These are phyloP conservation scores for Phlebiopsis gigantea DNA, from an alignment of 768 basidiomycete genomes.

Conservation along the genomic window DNA sequence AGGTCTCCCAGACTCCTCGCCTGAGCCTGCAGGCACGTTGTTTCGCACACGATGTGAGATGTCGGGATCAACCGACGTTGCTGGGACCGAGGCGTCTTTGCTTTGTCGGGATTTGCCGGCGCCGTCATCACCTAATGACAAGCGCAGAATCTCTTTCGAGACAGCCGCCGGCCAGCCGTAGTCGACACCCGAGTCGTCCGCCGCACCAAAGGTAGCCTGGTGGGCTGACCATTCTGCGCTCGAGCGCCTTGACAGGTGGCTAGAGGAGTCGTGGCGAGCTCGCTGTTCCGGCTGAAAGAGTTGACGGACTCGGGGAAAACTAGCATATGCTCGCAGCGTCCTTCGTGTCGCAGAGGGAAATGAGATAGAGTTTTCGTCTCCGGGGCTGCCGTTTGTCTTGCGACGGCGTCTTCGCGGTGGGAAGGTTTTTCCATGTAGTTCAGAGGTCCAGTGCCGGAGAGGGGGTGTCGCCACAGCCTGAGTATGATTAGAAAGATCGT, in stretches of 20 bases:
- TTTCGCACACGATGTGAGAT: conserved; percentile 9
- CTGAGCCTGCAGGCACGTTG: conserved; percentile 13
- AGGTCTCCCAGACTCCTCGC: conserved; percentile 11
- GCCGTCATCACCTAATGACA: conserved; percentile 35
- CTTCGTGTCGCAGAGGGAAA: conserved; percentile 18
- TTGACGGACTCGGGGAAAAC: conserved; percentile 22
- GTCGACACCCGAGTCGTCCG: conserved; percentile 18
- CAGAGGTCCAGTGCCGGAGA: conserved; percentile 5
- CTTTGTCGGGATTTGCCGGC: conserved; percentile 17
- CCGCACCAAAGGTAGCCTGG: conserved; percentile 36
- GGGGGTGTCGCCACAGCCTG: background rate
- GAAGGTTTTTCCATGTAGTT: conserved; percentile 16
- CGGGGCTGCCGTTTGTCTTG: background rate
- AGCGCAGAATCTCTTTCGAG: conserved; percentile 47
- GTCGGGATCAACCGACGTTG: conserved; percentile 4
- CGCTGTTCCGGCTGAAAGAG: conserved; percentile 17
- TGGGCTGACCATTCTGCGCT: conserved; percentile 56
- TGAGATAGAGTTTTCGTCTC: conserved; percentile 11
- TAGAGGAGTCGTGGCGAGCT: conserved; percentile 8
- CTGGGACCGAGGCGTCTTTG: background rate
- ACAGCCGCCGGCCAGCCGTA: conserved; percentile 56
- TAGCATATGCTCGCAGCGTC: conserved; percentile 24
- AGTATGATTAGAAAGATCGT: conserved; percentile 10
- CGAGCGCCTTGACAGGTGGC: conserved; percentile 36
- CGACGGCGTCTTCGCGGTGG: conserved; percentile 16